Evolutionary conservation across 2,329 filamentous ascomycete species (phyloP).

Genomic region (Calonectria multiphialidica): DNA sequence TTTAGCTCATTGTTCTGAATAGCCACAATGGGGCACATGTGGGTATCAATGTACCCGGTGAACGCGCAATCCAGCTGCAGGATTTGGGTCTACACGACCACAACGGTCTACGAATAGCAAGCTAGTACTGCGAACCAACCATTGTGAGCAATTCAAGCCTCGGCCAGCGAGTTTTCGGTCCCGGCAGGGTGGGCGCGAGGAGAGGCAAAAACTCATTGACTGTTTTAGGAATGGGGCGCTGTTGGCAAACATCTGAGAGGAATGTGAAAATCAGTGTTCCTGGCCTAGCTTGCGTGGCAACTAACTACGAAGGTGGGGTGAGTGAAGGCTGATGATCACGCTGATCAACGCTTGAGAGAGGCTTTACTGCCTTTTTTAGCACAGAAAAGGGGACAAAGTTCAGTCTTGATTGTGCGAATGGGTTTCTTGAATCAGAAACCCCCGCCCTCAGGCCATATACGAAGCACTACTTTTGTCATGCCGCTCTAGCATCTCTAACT

Average conservation of each 20-base stretch:
- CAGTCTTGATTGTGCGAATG: neutral
- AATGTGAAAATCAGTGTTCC: slow-evolving; percentile 8
- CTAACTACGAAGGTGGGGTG: neutral
- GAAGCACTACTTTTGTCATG: neutral
- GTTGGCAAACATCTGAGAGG: neutral
- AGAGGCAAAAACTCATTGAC: neutral
- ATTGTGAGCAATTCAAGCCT: neutral
- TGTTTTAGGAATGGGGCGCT: neutral
- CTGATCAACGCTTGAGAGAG: neutral
- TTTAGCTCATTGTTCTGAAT: neutral
- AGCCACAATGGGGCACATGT: slow-evolving; percentile 1
- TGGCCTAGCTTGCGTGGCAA: neutral
- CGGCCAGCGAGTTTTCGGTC: neutral
- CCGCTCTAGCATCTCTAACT: neutral
- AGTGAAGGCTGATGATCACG: neutral
- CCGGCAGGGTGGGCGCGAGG: neutral
- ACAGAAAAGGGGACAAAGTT: neutral
- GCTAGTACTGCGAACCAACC: neutral
- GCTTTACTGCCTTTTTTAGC: neutral
- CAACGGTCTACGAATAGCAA: neutral
- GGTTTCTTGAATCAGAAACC: neutral
- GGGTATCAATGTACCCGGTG: neutral
- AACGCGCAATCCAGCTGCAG: neutral
- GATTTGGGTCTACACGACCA: neutral
- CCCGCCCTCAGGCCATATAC: neutral